phyloP scores from a whole-genome alignment of 2,329 filamentous ascomycete genomes.

The Blumeria hordei region DNA sequence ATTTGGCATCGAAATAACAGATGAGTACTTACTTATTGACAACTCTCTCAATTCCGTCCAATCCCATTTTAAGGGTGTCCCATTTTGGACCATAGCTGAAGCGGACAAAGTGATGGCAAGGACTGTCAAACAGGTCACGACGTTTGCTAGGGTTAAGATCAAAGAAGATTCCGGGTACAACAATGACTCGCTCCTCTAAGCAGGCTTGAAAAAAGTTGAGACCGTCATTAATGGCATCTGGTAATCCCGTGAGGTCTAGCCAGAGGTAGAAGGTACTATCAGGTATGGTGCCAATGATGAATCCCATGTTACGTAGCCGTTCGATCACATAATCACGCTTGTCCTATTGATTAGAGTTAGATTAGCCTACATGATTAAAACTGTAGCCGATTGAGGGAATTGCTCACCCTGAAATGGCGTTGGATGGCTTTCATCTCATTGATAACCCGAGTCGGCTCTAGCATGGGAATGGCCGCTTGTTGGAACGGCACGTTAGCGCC shows the following conservation, averaged over 20 bases:
- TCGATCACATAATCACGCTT: conserved; percentile 82
- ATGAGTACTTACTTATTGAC: conserved; percentile 33
- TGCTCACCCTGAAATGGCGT: conserved; percentile 45
- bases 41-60: conserved; percentile 67
- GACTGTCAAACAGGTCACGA: conserved; percentile 77
- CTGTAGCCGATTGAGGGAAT: not conserved
- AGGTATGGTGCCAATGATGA: conserved; percentile 60
- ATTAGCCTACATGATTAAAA: not conserved
- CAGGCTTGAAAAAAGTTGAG: conserved; percentile 95
- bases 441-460: conserved; percentile 62
- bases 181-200: conserved; percentile 80
- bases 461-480: conserved; percentile 76
- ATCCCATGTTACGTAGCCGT: conserved; percentile 65
- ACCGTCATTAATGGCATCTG: conserved; percentile 68
- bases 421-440: conserved; percentile 79
- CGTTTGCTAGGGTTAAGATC: conserved; percentile 79
- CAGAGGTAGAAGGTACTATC: conserved; percentile 91
- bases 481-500: conserved; percentile 91
- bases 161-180: conserved; percentile 95
- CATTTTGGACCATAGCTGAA: conserved; percentile 67
- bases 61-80: conserved; percentile 52
- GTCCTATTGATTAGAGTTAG: conserved; percentile 19
- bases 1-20: not conserved
- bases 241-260: conserved; percentile 43
- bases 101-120: conserved; percentile 78